phyloP scores from a whole-genome alignment of 306 rosid species.

The Corylus heterophylla region DNA sequence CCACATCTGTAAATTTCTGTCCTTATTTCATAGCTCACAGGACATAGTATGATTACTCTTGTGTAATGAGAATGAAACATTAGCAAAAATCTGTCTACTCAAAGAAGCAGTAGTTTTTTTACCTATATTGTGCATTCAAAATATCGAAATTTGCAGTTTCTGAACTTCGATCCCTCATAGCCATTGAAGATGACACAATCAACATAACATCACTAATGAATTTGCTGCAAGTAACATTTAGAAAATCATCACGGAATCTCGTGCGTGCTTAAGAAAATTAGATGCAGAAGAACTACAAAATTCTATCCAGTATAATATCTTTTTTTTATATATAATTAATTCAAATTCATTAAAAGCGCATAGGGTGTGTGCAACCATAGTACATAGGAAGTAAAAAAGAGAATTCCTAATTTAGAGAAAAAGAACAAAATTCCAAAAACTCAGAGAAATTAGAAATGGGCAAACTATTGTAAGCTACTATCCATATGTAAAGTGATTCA shows the following conservation, averaged over 20 bases:
- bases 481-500: too few species aligned
- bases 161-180: conserved; percentile 77
- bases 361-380: too few species aligned
- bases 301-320: neutral
- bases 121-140: conserved; percentile 76
- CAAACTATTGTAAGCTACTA: too few species aligned
- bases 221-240: conserved; percentile 58
- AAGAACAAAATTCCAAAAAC: neutral
- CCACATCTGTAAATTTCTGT: neutral
- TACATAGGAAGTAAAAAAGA: too few species aligned
- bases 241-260: conserved; percentile 22
- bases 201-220: conserved; percentile 83
- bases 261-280: neutral
- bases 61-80: neutral
- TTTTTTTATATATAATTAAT: too few species aligned
- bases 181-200: conserved; percentile 85
- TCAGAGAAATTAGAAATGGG: too few species aligned
- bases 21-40: neutral
- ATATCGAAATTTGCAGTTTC: conserved; percentile 90
- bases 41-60: neutral
- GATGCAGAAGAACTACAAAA: conserved; percentile 20
- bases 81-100: neutral
- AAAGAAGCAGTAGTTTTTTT: conserved; percentile 11
- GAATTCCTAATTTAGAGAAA: too few species aligned
- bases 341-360: too few species aligned